Percentiles rank a stretch among this genome's conserved stretches.
Evolutionary conservation across 352 stramenopile genomes (phyloP).

Genomic region (Globisporangium rhizosaccharum): DNA sequence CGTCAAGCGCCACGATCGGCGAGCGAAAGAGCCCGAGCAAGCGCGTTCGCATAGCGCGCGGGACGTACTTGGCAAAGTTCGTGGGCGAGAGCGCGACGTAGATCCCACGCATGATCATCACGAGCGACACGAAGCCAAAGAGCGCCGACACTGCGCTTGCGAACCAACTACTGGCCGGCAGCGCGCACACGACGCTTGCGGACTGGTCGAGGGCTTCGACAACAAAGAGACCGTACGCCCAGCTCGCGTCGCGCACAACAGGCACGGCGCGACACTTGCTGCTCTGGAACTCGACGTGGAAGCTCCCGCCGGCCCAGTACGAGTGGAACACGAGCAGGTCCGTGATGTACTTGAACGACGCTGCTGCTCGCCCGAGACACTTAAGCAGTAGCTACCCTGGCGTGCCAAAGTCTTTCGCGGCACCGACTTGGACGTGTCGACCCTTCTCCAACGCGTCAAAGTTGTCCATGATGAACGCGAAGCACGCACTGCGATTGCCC

Average conservation of each 20-base stretch:
- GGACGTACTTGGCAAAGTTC: constrained; percentile 34
- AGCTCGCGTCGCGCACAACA: constrained; percentile 24
- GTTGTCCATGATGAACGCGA: constrained; percentile 46
- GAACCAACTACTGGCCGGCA: no score
- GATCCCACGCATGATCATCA: constrained; percentile 36
- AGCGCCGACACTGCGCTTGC: no score
- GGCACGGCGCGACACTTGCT: constrained; percentile 37
- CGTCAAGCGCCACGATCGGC: constrained; percentile 15
- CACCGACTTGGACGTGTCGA: constrained; percentile 24
- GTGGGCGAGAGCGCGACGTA: constrained; percentile 28
- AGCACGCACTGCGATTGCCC: constrained; percentile 24
- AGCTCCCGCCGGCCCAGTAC: constrained; percentile 45
- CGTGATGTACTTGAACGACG: constrained; percentile 41
- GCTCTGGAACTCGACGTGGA: constrained; percentile 45
- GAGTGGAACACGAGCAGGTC: constrained; percentile 46
- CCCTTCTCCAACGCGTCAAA: constrained; percentile 31
- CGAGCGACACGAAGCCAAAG: constrained; percentile 19
- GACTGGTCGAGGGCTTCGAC: constrained; percentile 27
- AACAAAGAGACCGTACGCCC: constrained; percentile 38
- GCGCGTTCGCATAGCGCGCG: constrained; percentile 17
- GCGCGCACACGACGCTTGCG: constrained; percentile 14
- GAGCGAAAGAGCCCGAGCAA: neutral
- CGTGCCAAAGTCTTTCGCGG: constrained; percentile 31
- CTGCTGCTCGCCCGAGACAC: constrained; percentile 28
- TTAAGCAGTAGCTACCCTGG: constrained; percentile 34